Conservation (phyloP, 306 rosid species). For the Luffa aegyptiaca region DNA sequence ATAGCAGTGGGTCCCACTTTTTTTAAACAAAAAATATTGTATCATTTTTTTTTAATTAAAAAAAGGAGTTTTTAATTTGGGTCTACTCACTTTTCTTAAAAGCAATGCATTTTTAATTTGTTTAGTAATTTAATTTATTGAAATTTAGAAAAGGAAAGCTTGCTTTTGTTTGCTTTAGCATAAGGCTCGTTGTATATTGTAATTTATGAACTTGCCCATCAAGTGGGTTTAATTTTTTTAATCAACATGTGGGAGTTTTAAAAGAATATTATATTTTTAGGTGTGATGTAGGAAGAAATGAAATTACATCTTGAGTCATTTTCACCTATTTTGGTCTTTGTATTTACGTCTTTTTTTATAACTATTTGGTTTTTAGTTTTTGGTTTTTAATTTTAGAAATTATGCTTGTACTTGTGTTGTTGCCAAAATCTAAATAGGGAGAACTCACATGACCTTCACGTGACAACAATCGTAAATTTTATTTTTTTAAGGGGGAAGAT, state of each 20-base stretch:
- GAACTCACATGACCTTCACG: too few relatives aligned
- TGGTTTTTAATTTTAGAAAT: too few relatives aligned
- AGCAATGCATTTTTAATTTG: background rate
- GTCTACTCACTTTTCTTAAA: background rate
- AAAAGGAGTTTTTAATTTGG: background rate
- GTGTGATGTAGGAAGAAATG: background rate
- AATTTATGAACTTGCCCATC: background rate
- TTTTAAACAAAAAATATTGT: background rate
- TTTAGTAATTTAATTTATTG: background rate
- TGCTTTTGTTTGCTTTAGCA: slow-evolving; percentile 18
- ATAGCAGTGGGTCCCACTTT: slow-evolving; percentile 34
- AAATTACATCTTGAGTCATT: background rate
- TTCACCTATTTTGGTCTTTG: too few relatives aligned
- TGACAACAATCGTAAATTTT: too few relatives aligned
- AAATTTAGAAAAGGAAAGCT: slow-evolving; percentile 9
- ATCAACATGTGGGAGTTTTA: background rate
- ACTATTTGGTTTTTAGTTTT: too few relatives aligned
- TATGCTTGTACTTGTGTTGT: too few relatives aligned
- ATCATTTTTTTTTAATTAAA: background rate
- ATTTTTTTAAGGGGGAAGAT: too few relatives aligned
- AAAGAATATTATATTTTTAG: background rate
- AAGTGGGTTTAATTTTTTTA: background rate
- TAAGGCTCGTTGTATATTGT: background rate
- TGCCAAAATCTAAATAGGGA: too few relatives aligned
- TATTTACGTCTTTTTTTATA: too few relatives aligned